phyloP scores from a whole-genome alignment of 768 basidiomycete species.

The Sarcodon sp. region DNA sequence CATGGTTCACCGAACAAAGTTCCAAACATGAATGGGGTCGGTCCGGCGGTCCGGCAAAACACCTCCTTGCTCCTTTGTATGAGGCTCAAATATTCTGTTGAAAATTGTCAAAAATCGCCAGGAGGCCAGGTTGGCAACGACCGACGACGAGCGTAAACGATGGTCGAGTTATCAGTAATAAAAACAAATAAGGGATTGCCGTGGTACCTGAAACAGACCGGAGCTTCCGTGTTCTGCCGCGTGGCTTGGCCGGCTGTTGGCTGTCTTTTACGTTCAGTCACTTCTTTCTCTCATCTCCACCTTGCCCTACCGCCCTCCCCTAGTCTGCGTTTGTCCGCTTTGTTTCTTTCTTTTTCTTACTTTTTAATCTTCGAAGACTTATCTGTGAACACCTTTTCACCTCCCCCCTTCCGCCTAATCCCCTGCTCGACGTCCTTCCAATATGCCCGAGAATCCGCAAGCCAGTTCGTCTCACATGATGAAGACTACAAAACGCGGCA shows the following conservation, averaged over 20 bases:
- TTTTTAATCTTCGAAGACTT: constrained; percentile 19
- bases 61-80: too few relatives aligned
- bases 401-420: constrained; percentile 8
- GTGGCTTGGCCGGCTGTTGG: constrained; percentile 2
- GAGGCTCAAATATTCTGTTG: too few relatives aligned
- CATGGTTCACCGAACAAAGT: too few relatives aligned
- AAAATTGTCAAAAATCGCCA: too few relatives aligned
- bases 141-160: too few relatives aligned
- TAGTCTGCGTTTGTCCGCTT: constrained; percentile 6
- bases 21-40: too few relatives aligned
- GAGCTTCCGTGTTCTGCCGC: constrained; percentile 4
- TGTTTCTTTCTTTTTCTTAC: constrained; percentile 16
- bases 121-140: too few relatives aligned
- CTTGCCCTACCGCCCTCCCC: constrained; percentile 1
- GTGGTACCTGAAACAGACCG: constrained; percentile 1
- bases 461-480: constrained; percentile 86
- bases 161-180: background rate
- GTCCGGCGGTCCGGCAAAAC: too few relatives aligned
- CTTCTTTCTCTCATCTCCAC: background rate
- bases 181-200: constrained; percentile 2
- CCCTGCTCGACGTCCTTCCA: constrained; percentile 11
- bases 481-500: constrained; percentile 94
- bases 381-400: constrained; percentile 8
- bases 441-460: constrained; percentile 29
- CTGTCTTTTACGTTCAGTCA: constrained; percentile 4